These are phyloP conservation scores for Cymbidium sinense DNA, from an alignment of 106 monocot genomes.

Conservation along the genomic window DNA sequence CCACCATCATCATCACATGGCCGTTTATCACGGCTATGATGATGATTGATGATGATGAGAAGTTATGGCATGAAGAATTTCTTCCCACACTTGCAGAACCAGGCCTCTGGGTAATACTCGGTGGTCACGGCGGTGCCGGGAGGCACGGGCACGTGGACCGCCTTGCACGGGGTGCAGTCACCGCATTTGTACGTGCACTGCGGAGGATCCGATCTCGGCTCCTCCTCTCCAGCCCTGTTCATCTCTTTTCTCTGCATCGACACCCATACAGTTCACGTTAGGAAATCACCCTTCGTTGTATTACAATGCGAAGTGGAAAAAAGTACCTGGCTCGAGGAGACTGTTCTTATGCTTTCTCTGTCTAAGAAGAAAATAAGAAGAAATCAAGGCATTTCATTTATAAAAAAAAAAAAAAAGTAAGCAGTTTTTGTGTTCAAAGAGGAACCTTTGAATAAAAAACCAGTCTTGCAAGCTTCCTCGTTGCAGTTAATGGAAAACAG, in stretches of 20 bases:
- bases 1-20: no score
- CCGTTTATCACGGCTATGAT: no score
- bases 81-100: constrained; percentile 50
- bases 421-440: no score
- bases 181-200: constrained; percentile 41
- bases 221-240: background rate
- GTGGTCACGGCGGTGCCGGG: constrained; percentile 33
- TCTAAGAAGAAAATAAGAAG: no score
- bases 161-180: constrained; percentile 36
- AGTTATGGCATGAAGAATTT: constrained; percentile 43
- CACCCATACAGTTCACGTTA: background rate
- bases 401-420: background rate
- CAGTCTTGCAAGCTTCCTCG: background rate
- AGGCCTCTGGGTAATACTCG: constrained; percentile 58
- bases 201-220: constrained; percentile 42
- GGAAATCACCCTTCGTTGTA: background rate
- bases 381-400: no score
- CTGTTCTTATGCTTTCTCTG: background rate
- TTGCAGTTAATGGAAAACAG: background rate
- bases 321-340: background rate
- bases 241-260: background rate
- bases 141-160: constrained; percentile 45
- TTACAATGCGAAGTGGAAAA: background rate
- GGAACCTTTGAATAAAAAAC: no score
- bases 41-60: background rate